Evolutionary conservation across 495 filamentous ascomycete species (phyloP), one percentile per base, ranked within the genome.

Genomic region (Penicillium riverlandense): DNA sequence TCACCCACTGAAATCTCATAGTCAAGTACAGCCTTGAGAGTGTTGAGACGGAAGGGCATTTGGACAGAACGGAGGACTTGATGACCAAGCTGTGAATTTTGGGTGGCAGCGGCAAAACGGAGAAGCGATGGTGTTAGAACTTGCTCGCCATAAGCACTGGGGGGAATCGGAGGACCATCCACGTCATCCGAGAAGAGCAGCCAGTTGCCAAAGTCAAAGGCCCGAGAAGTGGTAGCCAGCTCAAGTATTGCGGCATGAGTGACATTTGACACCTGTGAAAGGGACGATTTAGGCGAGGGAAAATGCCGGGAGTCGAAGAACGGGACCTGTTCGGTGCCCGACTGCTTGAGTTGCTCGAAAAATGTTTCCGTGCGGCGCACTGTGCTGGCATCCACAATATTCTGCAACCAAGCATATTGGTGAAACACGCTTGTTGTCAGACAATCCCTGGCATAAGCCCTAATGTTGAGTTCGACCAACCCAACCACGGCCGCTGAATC

Each of bases 151-250:
- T 83, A 85, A 29, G 67, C 44, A 16, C 46, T 48, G 6, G 47
- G 43, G 35, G 67, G 57, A n/a, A 85, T 75, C 0, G 75, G 22
- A 22, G 77, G 77, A 6, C 78, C 80, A 53, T 84, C 80, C 2
- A 78, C 43, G 39, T 78, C 78, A 29, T 71, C 46, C 8, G 70
- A 71, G 47, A 70, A 70, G 0, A 85, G 57, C 7, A 85, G 59
- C 72, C 72, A 80, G 12, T 69, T 59, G 11, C 75, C 81, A 36
- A 83, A 66, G 7, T 69, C 58, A 48, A 59, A 74, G 0, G 68
- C 55, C 43, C 66, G 66, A 12, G 66, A 55, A 6, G 65, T 57
- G 1, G 72, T 74, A n/a, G 67, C 58, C 11, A 83, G 52, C 44
- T 82, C 75, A 30, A 85, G 60, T 22, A 83, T 48, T 11, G 64